Conservation (phyloP, 257 asterid genomes). For the Jasminum sambac region DNA sequence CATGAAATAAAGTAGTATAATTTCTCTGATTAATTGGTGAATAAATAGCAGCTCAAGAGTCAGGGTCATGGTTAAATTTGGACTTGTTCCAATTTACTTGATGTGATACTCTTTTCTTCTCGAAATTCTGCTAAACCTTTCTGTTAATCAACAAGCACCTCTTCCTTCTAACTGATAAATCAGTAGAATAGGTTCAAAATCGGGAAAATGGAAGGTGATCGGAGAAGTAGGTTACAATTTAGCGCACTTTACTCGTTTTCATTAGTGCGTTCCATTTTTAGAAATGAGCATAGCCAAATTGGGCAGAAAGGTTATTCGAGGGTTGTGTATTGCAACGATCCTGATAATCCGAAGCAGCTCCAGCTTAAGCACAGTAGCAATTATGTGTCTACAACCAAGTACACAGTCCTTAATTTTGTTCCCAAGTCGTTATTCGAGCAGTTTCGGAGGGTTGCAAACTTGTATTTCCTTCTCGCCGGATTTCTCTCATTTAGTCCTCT, state of each 20-base stretch:
- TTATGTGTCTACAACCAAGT: slow-evolving; percentile 90
- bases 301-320: slow-evolving; percentile 88
- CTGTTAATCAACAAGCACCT: slow-evolving; percentile 4
- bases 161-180: not conserved
- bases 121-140: slow-evolving; percentile 21
- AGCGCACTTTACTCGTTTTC: slow-evolving; percentile 74
- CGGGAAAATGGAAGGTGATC: slow-evolving; percentile 45
- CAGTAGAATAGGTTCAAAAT: not conserved
- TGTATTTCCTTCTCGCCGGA: slow-evolving; percentile 83
- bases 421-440: slow-evolving; percentile 96
- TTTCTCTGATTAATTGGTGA: slow-evolving; percentile 31
- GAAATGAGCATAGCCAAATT: slow-evolving; percentile 67
- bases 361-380: slow-evolving; percentile 58
- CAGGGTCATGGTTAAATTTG: slow-evolving; percentile 20
- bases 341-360: slow-evolving; percentile 65
- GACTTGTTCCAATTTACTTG: not conserved
- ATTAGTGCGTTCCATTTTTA: slow-evolving; percentile 45
- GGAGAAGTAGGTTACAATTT: slow-evolving; percentile 42
- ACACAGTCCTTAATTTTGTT: slow-evolving; percentile 66
- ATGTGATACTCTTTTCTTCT: slow-evolving; percentile 10
- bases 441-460: slow-evolving; percentile 92
- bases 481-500: slow-evolving; percentile 77
- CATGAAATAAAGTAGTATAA: slow-evolving; percentile 19
- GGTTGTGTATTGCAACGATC: slow-evolving; percentile 80
- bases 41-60: slow-evolving; percentile 21